These are phyloP conservation scores for Pythium brachiatum DNA, from an alignment of 352 stramenopile species.

Conservation along the genomic window DNA sequence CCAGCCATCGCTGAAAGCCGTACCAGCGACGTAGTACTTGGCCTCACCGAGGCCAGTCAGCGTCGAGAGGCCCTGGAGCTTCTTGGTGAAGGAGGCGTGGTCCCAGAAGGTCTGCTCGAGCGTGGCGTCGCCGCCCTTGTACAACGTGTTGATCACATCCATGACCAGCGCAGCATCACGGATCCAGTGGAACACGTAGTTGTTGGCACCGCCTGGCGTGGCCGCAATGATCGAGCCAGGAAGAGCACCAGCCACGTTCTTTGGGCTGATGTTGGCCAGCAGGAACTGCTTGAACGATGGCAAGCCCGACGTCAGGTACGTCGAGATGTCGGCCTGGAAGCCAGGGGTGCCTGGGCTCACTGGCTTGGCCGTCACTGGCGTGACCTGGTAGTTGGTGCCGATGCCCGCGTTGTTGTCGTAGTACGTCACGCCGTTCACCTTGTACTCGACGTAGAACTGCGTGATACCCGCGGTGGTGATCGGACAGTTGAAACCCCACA, in stretches of 20 bases:
- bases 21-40: conserved; percentile 29
- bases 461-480: conserved; percentile 17
- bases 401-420: conserved; percentile 29
- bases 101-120: conserved; percentile 27
- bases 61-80: conserved; percentile 20
- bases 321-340: conserved; percentile 22
- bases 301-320: conserved; percentile 3
- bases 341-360: conserved; percentile 10
- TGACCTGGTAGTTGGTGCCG: conserved; percentile 22
- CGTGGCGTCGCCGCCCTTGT: conserved; percentile 18
- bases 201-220: conserved; percentile 11
- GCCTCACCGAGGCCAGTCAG: conserved; percentile 21
- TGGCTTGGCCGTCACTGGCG: not conserved
- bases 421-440: conserved; percentile 24
- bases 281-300: conserved; percentile 22
- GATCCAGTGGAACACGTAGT: conserved; percentile 29
- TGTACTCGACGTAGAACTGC: conserved; percentile 32
- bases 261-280: conserved; percentile 26
- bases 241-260: conserved; percentile 18
- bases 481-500: conserved; percentile 24
- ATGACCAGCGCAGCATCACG: conserved; percentile 25
- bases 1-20: conserved; percentile 26
- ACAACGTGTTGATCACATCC: conserved; percentile 19
- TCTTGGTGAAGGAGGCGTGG: conserved; percentile 28
- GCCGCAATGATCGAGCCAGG: conserved; percentile 23